A percentile compares a stretch with the other conserved stretches of the same genome.
phyloP scores from a whole-genome alignment of 169 alveolate genomes.

The Babesia sp. region DNA sequence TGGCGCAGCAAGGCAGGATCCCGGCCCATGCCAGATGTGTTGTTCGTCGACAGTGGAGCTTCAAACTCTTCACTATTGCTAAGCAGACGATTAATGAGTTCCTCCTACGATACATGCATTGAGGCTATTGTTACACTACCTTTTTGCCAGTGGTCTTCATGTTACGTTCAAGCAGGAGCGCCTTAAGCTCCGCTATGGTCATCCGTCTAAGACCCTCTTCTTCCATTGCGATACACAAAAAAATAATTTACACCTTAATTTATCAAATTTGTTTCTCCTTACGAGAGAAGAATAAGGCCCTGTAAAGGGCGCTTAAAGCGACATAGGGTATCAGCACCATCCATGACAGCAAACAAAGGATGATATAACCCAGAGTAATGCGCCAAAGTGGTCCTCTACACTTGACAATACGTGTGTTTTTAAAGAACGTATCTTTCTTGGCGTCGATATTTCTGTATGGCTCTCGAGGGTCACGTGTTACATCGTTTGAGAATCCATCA shows the following conservation, averaged over 20 bases:
- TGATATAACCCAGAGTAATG: background rate
- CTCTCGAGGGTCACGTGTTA: slow-evolving; percentile 9
- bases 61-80: background rate
- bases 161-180: slow-evolving; percentile 16
- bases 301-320: background rate
- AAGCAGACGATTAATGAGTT: slow-evolving; percentile 10
- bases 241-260: background rate
- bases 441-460: background rate
- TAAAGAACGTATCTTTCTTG: slow-evolving; percentile 11
- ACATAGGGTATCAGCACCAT: slow-evolving; percentile 47
- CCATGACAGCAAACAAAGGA: slow-evolving; percentile 21
- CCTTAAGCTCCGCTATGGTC: slow-evolving; percentile 56
- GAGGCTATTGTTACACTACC: background rate
- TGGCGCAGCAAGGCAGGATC: background rate
- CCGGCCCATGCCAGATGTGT: background rate
- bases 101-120: background rate
- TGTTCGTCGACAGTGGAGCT: background rate
- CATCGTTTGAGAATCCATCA: background rate
- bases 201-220: slow-evolving; percentile 30
- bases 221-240: slow-evolving; percentile 21
- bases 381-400: slow-evolving; percentile 11
- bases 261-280: background rate
- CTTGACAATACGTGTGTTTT: slow-evolving; percentile 7
- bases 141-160: slow-evolving; percentile 62
- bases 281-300: background rate